Conservation (phyloP, 371 early-diverging fungal genomes). For the Apophysomyces variabilis region DNA sequence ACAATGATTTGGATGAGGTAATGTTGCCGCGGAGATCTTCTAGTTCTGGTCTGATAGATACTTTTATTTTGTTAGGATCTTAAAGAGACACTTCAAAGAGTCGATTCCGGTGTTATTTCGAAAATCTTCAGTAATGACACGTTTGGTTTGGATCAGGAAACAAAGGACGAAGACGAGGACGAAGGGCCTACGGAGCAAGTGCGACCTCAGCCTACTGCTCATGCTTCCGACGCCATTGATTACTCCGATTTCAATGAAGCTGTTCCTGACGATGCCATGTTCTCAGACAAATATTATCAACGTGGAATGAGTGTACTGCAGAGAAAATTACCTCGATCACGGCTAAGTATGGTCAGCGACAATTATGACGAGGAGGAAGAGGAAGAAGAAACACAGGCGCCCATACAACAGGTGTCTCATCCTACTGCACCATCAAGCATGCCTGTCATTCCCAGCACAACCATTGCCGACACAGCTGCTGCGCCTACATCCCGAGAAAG, state of each 20-base stretch:
- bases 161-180: constrained; percentile 37
- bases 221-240: constrained; percentile 77
- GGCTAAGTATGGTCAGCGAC: constrained; percentile 49
- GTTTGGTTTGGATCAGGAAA: constrained; percentile 52
- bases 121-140: constrained; percentile 61
- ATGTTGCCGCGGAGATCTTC: constrained; percentile 14
- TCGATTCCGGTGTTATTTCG: constrained; percentile 55
- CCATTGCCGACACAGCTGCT: constrained; percentile 5
- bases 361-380: constrained; percentile 74
- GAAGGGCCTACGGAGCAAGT: constrained; percentile 28
- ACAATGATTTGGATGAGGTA: constrained; percentile 69
- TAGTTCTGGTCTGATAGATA: background rate
- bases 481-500: constrained; percentile 1
- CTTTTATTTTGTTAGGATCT: constrained; percentile 58
- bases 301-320: constrained; percentile 44
- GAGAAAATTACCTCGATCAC: constrained; percentile 31
- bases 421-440: background rate
- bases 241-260: constrained; percentile 84
- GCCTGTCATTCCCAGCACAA: background rate
- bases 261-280: constrained; percentile 66
- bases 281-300: constrained; percentile 48
- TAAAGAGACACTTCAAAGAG: constrained; percentile 65
- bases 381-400: constrained; percentile 22
- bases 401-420: background rate
- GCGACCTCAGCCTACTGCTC: constrained; percentile 39